Evolutionary conservation across 805 yeast genomes (phyloP).

Genomic region (Ascoidea asiatica): DNA sequence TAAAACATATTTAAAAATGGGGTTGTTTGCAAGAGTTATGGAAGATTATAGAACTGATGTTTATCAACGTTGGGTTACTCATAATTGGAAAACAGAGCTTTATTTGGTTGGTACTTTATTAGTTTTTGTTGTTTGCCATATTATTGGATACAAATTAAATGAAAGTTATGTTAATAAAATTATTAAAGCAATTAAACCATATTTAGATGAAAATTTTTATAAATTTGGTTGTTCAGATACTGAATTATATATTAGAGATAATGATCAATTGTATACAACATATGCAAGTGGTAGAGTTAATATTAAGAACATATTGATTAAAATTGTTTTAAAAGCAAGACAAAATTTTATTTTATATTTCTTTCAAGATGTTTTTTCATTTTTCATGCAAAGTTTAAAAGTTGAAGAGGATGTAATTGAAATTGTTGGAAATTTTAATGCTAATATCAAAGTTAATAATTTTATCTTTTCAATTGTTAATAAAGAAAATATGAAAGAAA

Average conservation of each 20-base stretch:
- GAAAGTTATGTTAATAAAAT: slow-evolving; percentile 31
- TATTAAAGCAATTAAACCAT: slow-evolving; percentile 36
- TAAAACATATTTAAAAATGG: background rate
- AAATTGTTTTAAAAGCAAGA: slow-evolving; percentile 60
- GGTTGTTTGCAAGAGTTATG: background rate
- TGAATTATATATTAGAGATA: slow-evolving; percentile 43
- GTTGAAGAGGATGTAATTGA: slow-evolving; percentile 47
- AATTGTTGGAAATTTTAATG: slow-evolving; percentile 42
- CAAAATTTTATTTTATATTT: slow-evolving; percentile 61
- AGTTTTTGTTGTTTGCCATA: slow-evolving; percentile 35
- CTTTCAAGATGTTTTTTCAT: slow-evolving; percentile 48
- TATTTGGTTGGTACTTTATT: slow-evolving; percentile 38
- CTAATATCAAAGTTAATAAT: slow-evolving; percentile 24
- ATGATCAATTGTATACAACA: slow-evolving; percentile 43
- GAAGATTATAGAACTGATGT: background rate
- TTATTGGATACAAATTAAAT: slow-evolving; percentile 49
- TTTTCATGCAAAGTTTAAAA: slow-evolving; percentile 41
- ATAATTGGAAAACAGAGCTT: slow-evolving; percentile 71
- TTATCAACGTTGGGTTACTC: slow-evolving; percentile 1
- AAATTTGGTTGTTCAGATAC: slow-evolving; percentile 53
- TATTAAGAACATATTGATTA: slow-evolving; percentile 47
- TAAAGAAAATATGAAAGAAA: slow-evolving; percentile 66
- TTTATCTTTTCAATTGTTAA: slow-evolving; percentile 78
- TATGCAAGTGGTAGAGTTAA: slow-evolving; percentile 87
- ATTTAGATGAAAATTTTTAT: slow-evolving; percentile 50